These are phyloP conservation scores for Malus sieversii DNA, from an alignment of 306 rosid species.

Conservation along the genomic window DNA sequence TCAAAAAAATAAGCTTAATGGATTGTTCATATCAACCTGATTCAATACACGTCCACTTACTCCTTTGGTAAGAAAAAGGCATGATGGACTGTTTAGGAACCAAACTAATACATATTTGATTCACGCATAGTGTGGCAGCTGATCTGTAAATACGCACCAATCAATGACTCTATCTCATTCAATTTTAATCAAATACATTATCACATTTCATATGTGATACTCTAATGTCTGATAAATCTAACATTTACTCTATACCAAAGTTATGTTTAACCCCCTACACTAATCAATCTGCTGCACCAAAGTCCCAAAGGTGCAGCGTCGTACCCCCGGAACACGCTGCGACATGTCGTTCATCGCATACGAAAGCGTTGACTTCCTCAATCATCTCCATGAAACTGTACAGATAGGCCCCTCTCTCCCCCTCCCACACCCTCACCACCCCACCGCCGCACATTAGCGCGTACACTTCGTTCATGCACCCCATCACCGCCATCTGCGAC, in stretches of 20 bases:
- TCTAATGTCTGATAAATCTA: neutral
- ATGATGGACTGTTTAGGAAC: too few species aligned
- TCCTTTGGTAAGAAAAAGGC: too few species aligned
- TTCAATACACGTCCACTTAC: neutral
- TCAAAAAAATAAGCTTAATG: too few species aligned
- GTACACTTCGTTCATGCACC: slow-evolving; percentile 51
- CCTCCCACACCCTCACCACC: slow-evolving; percentile 51
- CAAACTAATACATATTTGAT: too few species aligned
- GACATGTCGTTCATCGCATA: slow-evolving; percentile 58
- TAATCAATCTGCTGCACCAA: slow-evolving; percentile 28
- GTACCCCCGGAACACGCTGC: slow-evolving; percentile 26
- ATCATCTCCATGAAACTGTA: slow-evolving; percentile 10
- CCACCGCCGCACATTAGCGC: slow-evolving; percentile 41
- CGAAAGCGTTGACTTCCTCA: slow-evolving; percentile 33
- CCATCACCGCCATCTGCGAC: slow-evolving; percentile 32
- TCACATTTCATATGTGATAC: neutral
- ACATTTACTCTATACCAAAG: neutral
- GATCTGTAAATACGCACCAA: too few species aligned
- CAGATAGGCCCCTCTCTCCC: slow-evolving; percentile 11
- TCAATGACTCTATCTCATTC: neutral
- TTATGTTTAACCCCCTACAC: neutral
- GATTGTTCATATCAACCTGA: too few species aligned
- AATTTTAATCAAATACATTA: neutral
- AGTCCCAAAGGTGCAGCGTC: slow-evolving; percentile 59
- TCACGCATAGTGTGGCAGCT: rapidly evolving